Conservation (phyloP, 129 eudicot species). For the Centella asiatica region DNA sequence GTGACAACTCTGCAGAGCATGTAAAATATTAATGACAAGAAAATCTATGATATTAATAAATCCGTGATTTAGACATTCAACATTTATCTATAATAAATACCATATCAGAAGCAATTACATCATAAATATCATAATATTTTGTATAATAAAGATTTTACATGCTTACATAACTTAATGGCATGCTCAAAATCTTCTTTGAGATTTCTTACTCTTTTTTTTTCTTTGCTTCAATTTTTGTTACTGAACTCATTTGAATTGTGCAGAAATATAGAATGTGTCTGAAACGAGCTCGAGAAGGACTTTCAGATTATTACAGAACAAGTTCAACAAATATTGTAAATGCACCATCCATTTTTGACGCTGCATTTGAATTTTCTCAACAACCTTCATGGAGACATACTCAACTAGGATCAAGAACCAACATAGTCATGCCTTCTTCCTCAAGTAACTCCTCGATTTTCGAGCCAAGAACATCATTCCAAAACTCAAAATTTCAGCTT, state of each 20-base stretch:
- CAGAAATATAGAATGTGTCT: conserved; percentile 23
- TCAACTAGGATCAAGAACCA: not conserved
- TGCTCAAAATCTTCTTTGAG: not conserved
- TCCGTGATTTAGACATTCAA: not conserved
- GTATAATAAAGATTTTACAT: not conserved
- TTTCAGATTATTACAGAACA: not conserved
- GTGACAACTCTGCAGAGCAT: not conserved
- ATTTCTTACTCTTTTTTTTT: not conserved
- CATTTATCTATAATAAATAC: not conserved
- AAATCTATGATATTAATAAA: not conserved
- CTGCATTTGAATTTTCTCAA: not conserved
- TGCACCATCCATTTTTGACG: not conserved
- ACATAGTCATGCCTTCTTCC: not conserved
- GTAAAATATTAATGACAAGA: not conserved
- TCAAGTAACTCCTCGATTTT: not conserved
- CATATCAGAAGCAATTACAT: not conserved
- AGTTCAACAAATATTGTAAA: not conserved
- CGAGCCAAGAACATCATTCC: not conserved
- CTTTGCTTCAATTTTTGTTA: not conserved
- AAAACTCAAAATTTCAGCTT: not conserved
- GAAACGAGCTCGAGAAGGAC: conserved; percentile 14
- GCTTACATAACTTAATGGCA: not conserved
- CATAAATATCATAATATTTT: too few species aligned
- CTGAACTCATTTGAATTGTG: not conserved
- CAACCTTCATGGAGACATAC: not conserved